These are phyloP conservation scores for Cutaneotrichosporon daszewskae DNA, from an alignment of 1,284 basidiomycete species.

Conservation along the genomic window DNA sequence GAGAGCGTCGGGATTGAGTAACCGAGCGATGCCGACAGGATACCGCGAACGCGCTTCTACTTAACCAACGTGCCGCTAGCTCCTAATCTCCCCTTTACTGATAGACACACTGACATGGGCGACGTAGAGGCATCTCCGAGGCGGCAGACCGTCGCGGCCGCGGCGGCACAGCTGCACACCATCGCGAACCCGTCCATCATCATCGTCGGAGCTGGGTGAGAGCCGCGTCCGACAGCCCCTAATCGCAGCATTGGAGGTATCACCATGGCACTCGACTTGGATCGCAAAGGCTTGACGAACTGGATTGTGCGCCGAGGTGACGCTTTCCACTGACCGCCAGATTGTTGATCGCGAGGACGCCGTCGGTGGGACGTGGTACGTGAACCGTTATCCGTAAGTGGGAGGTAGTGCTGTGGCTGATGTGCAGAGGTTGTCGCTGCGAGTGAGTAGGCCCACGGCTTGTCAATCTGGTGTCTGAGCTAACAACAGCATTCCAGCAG, in stretches of 20 bases:
- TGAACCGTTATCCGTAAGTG: slow-evolving; percentile 21
- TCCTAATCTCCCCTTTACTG: no score
- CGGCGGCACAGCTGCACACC: slow-evolving; percentile 1
- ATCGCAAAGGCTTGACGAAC: slow-evolving; percentile 10
- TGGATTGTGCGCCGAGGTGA: slow-evolving; percentile 2
- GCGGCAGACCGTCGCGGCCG: no score
- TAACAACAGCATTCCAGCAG: slow-evolving; percentile 15
- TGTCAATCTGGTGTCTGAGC: not conserved
- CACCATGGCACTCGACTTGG: slow-evolving; percentile 7
- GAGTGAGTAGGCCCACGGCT: slow-evolving; percentile 20
- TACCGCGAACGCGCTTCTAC: no score
- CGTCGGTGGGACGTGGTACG: slow-evolving; percentile 28
- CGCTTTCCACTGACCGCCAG: not conserved
- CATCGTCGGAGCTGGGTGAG: slow-evolving; percentile 11
- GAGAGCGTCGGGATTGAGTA: no score
- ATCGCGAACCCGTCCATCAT: slow-evolving; percentile 6
- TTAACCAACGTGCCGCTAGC: no score
- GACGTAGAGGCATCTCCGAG: no score
- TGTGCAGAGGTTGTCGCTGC: slow-evolving; percentile 30
- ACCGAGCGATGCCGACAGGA: no score
- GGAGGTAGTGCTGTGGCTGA: not conserved
- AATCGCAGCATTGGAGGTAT: slow-evolving; percentile 3
- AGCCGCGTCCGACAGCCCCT: no score
- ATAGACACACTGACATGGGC: no score
- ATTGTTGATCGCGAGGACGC: slow-evolving; percentile 30